Evolutionary conservation across 2,329 filamentous ascomycete genomes (phyloP).

Genomic region (Epichloe gansuensis): DNA sequence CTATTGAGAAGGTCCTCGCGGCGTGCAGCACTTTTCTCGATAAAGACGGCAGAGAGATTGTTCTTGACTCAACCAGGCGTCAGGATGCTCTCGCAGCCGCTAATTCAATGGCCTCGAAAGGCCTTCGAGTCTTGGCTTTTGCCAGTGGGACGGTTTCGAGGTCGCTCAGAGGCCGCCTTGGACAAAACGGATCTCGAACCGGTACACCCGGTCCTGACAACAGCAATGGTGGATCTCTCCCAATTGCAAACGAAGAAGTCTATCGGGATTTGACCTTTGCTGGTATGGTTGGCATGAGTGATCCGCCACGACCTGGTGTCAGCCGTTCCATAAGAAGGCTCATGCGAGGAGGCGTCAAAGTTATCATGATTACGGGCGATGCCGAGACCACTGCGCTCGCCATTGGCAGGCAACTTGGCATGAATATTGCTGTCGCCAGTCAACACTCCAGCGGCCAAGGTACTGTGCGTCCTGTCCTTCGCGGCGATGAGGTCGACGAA

Average conservation of each 20-base stretch:
- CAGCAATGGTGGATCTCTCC: constrained; percentile 25
- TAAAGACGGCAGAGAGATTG: constrained; percentile 71
- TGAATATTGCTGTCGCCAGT: constrained; percentile 55
- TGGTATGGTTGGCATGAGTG: constrained; percentile 91
- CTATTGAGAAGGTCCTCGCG: constrained; percentile 73
- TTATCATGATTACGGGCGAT: constrained; percentile 99
- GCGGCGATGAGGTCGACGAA: constrained; percentile 81
- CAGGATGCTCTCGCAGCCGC: constrained; percentile 68
- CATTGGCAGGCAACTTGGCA: constrained; percentile 89
- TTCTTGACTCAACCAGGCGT: constrained; percentile 63
- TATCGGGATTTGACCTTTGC: constrained; percentile 82
- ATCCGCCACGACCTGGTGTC: constrained; percentile 83
- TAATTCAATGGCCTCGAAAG: constrained; percentile 76
- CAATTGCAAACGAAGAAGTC: constrained; percentile 49
- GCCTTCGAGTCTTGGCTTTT: constrained; percentile 82
- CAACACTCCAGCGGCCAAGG: constrained; percentile 41
- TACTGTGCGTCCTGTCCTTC: constrained; percentile 58
- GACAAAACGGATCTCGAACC: constrained; percentile 29
- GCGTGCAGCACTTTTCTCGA: constrained; percentile 87
- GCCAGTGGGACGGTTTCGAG: constrained; percentile 63
- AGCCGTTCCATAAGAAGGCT: constrained; percentile 77
- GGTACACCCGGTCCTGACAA: constrained; percentile 35
- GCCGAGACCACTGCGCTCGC: constrained; percentile 89
- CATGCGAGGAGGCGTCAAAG: constrained; percentile 87
- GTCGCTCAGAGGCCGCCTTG: constrained; percentile 28